Percentiles rank a stretch among this genome's conserved stretches.
Evolutionary conservation across 2,329 filamentous ascomycete species (phyloP).

Genomic region (Madurella fahalii): DNA sequence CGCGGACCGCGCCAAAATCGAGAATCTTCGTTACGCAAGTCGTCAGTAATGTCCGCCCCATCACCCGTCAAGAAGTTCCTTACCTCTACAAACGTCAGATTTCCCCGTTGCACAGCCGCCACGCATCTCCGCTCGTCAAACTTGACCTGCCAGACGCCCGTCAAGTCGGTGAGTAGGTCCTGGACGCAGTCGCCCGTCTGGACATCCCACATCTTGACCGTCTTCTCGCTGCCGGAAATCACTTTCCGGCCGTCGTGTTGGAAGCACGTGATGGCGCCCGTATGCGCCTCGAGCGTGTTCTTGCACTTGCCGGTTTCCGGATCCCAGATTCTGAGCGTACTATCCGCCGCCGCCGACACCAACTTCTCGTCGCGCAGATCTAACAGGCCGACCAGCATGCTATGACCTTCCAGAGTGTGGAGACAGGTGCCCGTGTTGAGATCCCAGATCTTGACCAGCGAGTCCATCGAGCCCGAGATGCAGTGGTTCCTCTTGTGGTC

Average conservation of each 20-base stretch:
- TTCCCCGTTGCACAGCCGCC: slow-evolving; percentile 89
- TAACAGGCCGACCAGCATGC: slow-evolving; percentile 83
- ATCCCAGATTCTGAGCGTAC: slow-evolving; percentile 94
- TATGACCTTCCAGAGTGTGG: slow-evolving; percentile 89
- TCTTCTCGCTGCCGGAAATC: slow-evolving; percentile 91
- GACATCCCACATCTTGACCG: slow-evolving; percentile 98
- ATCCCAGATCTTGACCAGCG: slow-evolving; percentile 96
- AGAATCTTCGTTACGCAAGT: slow-evolving; percentile 62
- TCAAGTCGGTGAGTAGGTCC: slow-evolving; percentile 87
- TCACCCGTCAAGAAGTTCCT: slow-evolving; percentile 30
- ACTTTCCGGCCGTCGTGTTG: slow-evolving; percentile 97
- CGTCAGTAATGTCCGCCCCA: slow-evolving; percentile 31
- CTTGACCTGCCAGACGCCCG: slow-evolving; percentile 98
- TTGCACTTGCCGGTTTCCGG: slow-evolving; percentile 89
- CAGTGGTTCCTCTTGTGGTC: slow-evolving; percentile 90
- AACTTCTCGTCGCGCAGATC: slow-evolving; percentile 86
- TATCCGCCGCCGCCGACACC: slow-evolving; percentile 92
- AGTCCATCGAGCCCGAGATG: slow-evolving; percentile 98
- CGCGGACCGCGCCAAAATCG: slow-evolving; percentile 90
- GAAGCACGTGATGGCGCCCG: slow-evolving; percentile 96
- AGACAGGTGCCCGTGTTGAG: slow-evolving; percentile 79
- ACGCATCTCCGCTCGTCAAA: slow-evolving; percentile 95
- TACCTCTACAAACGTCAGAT: slow-evolving; percentile 93
- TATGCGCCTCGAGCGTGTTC: slow-evolving; percentile 86
- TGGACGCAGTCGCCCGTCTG: slow-evolving; percentile 86